phyloP scores from a whole-genome alignment of 768 basidiomycete genomes.

The Boletus subparvulus region DNA sequence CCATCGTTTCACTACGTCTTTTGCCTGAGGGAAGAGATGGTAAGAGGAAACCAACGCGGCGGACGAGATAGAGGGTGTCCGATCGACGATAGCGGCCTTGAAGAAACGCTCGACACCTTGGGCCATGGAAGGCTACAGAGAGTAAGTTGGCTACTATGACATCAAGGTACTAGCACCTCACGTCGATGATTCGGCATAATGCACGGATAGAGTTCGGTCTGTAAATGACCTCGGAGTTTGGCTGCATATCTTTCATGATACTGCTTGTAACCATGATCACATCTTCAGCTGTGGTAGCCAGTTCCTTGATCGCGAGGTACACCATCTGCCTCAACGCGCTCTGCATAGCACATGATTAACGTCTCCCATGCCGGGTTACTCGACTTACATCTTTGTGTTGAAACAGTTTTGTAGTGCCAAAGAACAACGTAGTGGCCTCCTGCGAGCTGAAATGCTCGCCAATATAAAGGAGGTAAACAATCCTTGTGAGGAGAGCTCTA shows the following conservation, averaged over 20 bases:
- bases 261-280: slow-evolving; percentile 99
- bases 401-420: slow-evolving; percentile 97
- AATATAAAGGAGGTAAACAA: slow-evolving; percentile 94
- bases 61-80: slow-evolving; percentile 91
- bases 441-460: slow-evolving; percentile 94
- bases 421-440: slow-evolving; percentile 97
- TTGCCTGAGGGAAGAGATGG: slow-evolving; percentile 90
- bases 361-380: not conserved
- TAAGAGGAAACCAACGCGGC: slow-evolving; percentile 97
- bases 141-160: slow-evolving; percentile 36
- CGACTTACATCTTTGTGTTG: slow-evolving; percentile 96
- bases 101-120: slow-evolving; percentile 99
- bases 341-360: slow-evolving; percentile 41
- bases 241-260: slow-evolving; percentile 99
- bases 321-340: slow-evolving; percentile 96
- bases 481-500: slow-evolving; percentile 91
- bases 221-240: slow-evolving; percentile 98
- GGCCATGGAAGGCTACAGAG: slow-evolving; percentile 91
- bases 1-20: slow-evolving; percentile 97
- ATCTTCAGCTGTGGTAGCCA: slow-evolving; percentile 93
- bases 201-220: slow-evolving; percentile 97
- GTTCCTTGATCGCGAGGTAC: slow-evolving; percentile 97
- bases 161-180: slow-evolving; percentile 41
- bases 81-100: slow-evolving; percentile 98
- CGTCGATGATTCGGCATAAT: slow-evolving; percentile 94